Evolutionary conservation across 1,284 basidiomycete species (phyloP), one percentile per base, ranked within the genome.

Genomic region (Farysia itapuensis): DNA sequence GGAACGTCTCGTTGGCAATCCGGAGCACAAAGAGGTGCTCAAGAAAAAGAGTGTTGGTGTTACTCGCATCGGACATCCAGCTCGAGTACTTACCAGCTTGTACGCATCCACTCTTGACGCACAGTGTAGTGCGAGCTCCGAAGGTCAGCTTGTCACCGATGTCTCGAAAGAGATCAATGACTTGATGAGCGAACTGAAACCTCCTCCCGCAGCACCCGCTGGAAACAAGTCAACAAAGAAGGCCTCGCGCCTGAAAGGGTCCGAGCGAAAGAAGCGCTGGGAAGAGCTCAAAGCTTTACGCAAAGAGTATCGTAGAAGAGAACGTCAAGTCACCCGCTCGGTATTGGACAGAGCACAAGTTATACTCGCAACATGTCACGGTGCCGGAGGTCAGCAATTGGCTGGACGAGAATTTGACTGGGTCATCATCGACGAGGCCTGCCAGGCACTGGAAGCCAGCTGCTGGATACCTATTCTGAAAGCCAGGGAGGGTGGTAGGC

Each of bases 401-500:
- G 49, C 64, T 5, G 20, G 39, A 3, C 22, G 47, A 5, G 24
- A 43, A 3, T 98, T 96, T 67, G 94, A 97, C 74, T 86, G 91
- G 0, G 85, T 92, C 7, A 87, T 97, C 31, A 90, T 98, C 30
- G 94, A 97, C 65, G 94, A 97, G 79, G 78, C 77, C 13, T 96
- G 93, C 0, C 94, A 97, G 77, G 93, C 91, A 3, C 77, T 95
- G n/a, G 93, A 97, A 78, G 88, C 91, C 7, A 89, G 91, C 3
- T 96, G 93, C 77, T 96, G 94, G 92, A 85, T 96, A 23, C 92
- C 94, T 0, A 88, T 96, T 39, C 83, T 94, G 14, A 64, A 64
- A 25, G 50, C 56, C 4, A 53, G 47, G 14, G 47, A 54, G 23
- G 46, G 52, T 1, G 68, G 39, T 0, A 50, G 53, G 18, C n/a